Evolutionary conservation across 176 grass and related monocot genomes (phyloP).

Genomic region (Carex cristatella): DNA sequence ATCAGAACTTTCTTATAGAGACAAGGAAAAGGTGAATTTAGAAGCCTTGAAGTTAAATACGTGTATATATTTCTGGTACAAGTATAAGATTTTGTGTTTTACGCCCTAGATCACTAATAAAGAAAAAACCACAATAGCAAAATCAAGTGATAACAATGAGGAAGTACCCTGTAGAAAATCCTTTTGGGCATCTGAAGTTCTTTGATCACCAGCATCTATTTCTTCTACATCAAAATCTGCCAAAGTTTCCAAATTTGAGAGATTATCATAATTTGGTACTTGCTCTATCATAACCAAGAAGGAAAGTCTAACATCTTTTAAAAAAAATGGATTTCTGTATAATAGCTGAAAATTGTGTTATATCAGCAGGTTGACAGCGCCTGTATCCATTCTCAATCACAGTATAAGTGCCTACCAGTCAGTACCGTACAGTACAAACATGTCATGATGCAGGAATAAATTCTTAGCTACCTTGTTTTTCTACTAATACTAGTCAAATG

Average conservation of each 20-base stretch:
- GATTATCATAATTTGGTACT: background rate
- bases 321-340: background rate
- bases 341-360: background rate
- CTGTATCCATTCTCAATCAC: background rate
- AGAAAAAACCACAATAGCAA: background rate
- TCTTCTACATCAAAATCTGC: conserved; percentile 18
- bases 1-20: background rate
- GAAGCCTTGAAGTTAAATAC: background rate
- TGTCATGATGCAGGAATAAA: background rate
- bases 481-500: background rate
- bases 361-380: background rate
- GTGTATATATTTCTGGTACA: background rate
- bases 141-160: background rate
- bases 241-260: conserved; percentile 4
- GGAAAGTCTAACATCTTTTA: background rate
- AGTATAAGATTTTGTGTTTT: background rate
- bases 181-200: conserved; percentile 9
- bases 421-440: background rate
- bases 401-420: background rate
- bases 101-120: background rate
- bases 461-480: background rate
- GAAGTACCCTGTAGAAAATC: conserved; percentile 15
- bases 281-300: background rate
- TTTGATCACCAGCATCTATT: conserved; percentile 1
- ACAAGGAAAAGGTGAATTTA: background rate